Evolutionary conservation across 371 early-diverging fungal genomes (phyloP).

Genomic region (Mortierella sp.): DNA sequence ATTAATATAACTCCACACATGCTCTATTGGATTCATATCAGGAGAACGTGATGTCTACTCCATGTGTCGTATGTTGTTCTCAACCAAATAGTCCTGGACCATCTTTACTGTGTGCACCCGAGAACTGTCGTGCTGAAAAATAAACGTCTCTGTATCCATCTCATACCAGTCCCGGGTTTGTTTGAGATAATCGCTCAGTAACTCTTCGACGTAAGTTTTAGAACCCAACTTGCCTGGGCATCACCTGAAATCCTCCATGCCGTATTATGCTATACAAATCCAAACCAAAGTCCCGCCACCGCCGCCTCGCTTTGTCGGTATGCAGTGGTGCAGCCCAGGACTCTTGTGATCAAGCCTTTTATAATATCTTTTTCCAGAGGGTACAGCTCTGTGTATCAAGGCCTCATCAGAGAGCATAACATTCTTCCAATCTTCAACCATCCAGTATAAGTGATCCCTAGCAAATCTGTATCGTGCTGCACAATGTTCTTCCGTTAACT

Average conservation of each 20-base stretch:
- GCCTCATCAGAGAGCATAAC: constrained; percentile 13
- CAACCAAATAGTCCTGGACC: neutral
- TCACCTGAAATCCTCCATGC: constrained; percentile 20
- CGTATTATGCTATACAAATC: constrained; percentile 22
- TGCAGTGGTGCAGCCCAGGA: neutral
- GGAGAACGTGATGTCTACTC: constrained; percentile 10
- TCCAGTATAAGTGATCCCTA: constrained; percentile 1
- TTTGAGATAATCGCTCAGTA: constrained; percentile 9
- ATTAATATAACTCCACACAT: constrained; percentile 1
- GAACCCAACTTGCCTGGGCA: constrained; percentile 30
- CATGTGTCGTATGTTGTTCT: neutral
- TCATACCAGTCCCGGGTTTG: constrained; percentile 2
- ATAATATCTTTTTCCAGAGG: constrained; percentile 2
- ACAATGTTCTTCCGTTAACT: neutral
- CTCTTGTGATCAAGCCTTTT: neutral
- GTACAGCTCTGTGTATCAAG: neutral
- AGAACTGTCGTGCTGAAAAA: constrained; percentile 15
- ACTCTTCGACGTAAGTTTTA: constrained; percentile 15
- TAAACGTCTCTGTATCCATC: constrained; percentile 7
- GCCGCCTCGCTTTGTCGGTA: constrained; percentile 10
- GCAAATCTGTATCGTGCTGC: constrained; percentile 5
- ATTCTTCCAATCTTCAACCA: constrained; percentile 13
- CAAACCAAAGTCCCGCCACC: constrained; percentile 34
- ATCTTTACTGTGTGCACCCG: constrained; percentile 3
- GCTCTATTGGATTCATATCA: constrained; percentile 8